Evolutionary conservation across 495 filamentous ascomycete genomes (phyloP), one percentile per base, ranked within the genome.

Genomic region (Durotheca rogersii): DNA sequence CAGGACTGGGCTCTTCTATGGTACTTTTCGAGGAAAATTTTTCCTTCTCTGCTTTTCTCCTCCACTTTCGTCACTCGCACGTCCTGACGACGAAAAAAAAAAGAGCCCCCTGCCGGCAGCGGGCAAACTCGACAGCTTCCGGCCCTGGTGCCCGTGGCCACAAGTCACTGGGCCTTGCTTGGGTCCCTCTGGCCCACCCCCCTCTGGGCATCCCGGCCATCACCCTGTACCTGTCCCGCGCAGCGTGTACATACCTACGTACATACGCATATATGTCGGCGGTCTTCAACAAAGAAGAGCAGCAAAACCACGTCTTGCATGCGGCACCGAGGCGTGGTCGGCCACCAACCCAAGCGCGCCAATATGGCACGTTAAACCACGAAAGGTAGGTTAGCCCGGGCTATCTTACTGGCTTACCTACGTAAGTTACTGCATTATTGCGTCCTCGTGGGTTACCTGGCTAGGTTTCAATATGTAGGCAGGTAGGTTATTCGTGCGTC

Each of bases 111-210:
- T 5, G 41, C 41, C 39, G 20, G 25, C 30, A n/a, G 41, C 17
- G 31, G 25, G 40, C 40, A 29, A 41, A 47, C 36, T 27, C 37
- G 29, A 12, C 47, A 51, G 51, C 47, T 38, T 46, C 51, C 47
- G 53, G 53, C 16, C 41, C 41, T 51, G 35, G 47, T 16, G 20
- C 25, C 55, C 55, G 34, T 49, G 49, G 44, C 44, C 40, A 49
- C 29, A 53, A 45, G 48, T 53, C 49, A 53, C 39, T 23, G 31
- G 27, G 17, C 25, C 42, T 9, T 51, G 54, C 20, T 57, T 9
- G 4, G 23, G 23, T 27, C 9, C 9, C 23, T 9, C 9, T 27
- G 23, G 23, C 23, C 23, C 9, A 9, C 9, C 23, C 9, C 4
- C 4, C 23, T 27, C 23, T 9, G 9, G 23, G 23, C 9, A 4